Evolutionary conservation across 1,139 yeast species (phyloP), one percentile per base, ranked within the genome.

Genomic region (Casaregolazyma lundiana): DNA sequence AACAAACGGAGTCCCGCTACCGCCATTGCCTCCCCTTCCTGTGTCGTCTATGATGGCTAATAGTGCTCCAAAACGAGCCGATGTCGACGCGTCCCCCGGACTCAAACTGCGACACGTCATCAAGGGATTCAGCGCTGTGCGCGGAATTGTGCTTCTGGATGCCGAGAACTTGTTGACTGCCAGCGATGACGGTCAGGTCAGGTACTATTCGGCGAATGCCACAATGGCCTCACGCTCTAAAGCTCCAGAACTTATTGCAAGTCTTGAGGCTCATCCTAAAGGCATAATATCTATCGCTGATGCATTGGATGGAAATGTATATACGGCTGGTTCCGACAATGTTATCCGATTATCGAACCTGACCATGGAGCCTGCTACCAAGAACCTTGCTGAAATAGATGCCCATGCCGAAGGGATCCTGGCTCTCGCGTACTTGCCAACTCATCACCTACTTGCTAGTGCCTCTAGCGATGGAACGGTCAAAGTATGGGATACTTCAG

Each of bases 391-490:
- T 21, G 48, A 41, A 26, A 39, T 52, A 13, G 35, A 39, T 19
- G 61, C 58, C 13, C 62, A 59, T 41, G 39, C 45, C 20, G 59
- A 54, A 16, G 44, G 45, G 32, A 48, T 59, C 26, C 49, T 51
- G 51, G 52, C 48, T n/a, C 48, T 59, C 41, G 56, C 52, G 22
- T 44, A 58, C 20, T 50, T 53, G 37, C 58, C 55, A 30, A 50
- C 48, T 22, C 51, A 52, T 16, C 53, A 55, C 24, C 32, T 43
- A 21, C 51, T 59, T 17, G 62, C 56, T 18, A 58, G 62, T 19
- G 54, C 56, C 9, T 53, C 63, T n/a, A 47, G 54, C 2, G 64
- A 62, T 41, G 64, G 65, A 9, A 49, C 56, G 3, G 55, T 57
- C 34, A 50, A 50, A 24, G 46, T 61, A 30, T 63, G 63, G 64